Conservation (phyloP, 805 yeast species). For the Metschnikowia cerradonensis region DNA sequence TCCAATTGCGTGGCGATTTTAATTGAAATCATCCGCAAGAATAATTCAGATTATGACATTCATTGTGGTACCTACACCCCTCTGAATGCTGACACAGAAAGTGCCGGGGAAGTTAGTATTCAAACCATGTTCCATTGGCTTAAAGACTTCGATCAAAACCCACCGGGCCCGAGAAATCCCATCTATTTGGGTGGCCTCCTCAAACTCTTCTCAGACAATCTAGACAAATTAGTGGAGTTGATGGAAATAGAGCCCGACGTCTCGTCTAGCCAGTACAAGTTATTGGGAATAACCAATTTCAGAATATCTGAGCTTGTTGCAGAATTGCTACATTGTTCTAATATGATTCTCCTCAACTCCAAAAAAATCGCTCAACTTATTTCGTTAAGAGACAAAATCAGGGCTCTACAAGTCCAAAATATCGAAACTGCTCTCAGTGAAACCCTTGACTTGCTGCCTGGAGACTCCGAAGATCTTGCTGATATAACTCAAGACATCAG, state of each 20-base stretch:
- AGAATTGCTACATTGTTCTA: conserved; percentile 93
- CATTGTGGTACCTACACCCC: conserved; percentile 82
- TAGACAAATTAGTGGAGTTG: conserved; percentile 60
- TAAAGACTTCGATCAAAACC: conserved; percentile 68
- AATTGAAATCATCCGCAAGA: conserved; percentile 90
- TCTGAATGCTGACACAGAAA: conserved; percentile 30
- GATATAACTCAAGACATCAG: not conserved
- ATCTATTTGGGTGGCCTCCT: conserved; percentile 86
- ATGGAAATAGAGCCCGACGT: conserved; percentile 38
- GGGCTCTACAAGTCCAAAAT: conserved; percentile 42
- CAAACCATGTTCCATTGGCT: conserved; percentile 43
- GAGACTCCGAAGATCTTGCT: not conserved
- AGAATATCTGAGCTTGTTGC: conserved; percentile 90
- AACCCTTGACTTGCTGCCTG: conserved; percentile 12
- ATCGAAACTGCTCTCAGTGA: conserved; percentile 41
- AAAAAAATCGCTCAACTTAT: conserved; percentile 66
- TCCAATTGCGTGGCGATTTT: conserved; percentile 93
- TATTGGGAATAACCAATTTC: conserved; percentile 87
- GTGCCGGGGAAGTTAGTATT: conserved; percentile 37
- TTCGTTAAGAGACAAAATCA: conserved; percentile 60
- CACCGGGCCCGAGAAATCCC: conserved; percentile 91
- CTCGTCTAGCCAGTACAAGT: conserved; percentile 26
- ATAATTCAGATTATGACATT: conserved; percentile 91
- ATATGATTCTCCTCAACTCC: conserved; percentile 87
- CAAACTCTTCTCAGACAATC: conserved; percentile 66